These are phyloP conservation scores for Plasmodium knowlesi DNA, from an alignment of 169 alveolate species.

Conservation along the genomic window DNA sequence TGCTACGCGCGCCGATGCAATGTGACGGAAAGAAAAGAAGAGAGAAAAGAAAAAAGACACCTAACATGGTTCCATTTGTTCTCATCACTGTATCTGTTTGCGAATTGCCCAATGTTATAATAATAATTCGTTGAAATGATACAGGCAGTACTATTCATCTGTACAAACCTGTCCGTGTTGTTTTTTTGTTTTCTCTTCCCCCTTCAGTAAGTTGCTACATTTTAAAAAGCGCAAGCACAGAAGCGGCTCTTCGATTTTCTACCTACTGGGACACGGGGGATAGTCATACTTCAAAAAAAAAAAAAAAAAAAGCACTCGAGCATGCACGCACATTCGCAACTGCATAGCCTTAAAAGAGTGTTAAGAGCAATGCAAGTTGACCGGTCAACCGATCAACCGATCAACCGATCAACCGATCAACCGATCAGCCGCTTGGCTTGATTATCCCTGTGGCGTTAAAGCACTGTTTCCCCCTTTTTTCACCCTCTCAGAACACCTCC, in stretches of 20 bases:
- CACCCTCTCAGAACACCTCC: constrained; percentile 45
- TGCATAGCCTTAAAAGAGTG: background rate
- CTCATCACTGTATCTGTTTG: background rate
- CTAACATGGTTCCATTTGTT: background rate
- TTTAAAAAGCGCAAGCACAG: constrained; percentile 42
- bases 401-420: too few relatives aligned
- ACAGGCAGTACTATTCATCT: background rate
- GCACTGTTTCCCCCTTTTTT: background rate
- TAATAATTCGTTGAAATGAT: background rate
- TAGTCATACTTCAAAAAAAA: constrained; percentile 27
- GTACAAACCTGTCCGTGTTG: background rate
- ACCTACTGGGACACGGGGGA: constrained; percentile 72
- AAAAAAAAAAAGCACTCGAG: background rate
- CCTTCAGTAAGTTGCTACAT: constrained; percentile 72
- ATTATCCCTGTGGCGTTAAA: background rate
- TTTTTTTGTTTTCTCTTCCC: background rate
- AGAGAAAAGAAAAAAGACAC: background rate
- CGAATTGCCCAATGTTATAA: background rate
- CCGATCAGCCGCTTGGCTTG: background rate
- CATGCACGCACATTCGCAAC: background rate
- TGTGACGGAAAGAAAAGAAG: background rate
- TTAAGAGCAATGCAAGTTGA: background rate
- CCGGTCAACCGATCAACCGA: too few relatives aligned
- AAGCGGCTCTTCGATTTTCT: constrained; percentile 58
- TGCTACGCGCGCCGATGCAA: background rate